Evolutionary conservation across 2,329 filamentous ascomycete species (phyloP).

Genomic region (Geosmithia morbida): DNA sequence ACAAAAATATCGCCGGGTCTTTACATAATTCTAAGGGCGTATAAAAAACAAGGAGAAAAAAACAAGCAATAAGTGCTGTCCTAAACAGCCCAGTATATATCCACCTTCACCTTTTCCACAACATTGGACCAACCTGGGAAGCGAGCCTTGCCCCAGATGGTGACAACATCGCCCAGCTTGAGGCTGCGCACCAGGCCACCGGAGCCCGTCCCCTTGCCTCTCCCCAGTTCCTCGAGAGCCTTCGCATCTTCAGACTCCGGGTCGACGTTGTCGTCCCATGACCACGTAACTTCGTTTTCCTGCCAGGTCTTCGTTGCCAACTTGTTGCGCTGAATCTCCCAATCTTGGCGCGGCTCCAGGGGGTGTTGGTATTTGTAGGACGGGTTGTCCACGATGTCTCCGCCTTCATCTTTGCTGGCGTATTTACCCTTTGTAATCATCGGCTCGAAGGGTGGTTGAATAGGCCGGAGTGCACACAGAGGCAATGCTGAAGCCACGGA

Average conservation of each 20-base stretch:
- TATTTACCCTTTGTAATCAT: background rate
- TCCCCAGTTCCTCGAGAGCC: conserved; percentile 26
- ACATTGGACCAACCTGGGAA: conserved; percentile 39
- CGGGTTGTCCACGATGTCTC: conserved; percentile 1
- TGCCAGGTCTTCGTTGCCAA: conserved; percentile 16
- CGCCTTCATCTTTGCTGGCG: background rate
- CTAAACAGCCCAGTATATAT: conserved; percentile 43
- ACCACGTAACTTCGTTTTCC: conserved; percentile 38
- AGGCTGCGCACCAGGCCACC: conserved; percentile 42
- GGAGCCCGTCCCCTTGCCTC: conserved; percentile 33
- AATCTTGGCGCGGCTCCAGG: conserved; percentile 16
- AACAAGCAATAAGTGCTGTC: background rate
- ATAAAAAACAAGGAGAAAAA: background rate
- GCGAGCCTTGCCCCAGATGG: conserved; percentile 44
- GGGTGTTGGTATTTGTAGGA: conserved; percentile 20
- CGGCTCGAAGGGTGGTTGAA: conserved; percentile 15
- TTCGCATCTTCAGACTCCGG: conserved; percentile 23
- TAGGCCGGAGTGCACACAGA: conserved; percentile 19
- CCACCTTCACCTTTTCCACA: conserved; percentile 33
- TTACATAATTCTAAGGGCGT: too few species aligned
- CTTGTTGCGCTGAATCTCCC: conserved; percentile 33
- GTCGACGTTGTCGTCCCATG: conserved; percentile 22
- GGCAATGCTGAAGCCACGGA: conserved; percentile 11
- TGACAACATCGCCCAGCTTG: conserved; percentile 45
- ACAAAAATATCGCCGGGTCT: too few species aligned